phyloP scores from a whole-genome alignment of 164 flowering plant species.

The Vitis riparia region DNA sequence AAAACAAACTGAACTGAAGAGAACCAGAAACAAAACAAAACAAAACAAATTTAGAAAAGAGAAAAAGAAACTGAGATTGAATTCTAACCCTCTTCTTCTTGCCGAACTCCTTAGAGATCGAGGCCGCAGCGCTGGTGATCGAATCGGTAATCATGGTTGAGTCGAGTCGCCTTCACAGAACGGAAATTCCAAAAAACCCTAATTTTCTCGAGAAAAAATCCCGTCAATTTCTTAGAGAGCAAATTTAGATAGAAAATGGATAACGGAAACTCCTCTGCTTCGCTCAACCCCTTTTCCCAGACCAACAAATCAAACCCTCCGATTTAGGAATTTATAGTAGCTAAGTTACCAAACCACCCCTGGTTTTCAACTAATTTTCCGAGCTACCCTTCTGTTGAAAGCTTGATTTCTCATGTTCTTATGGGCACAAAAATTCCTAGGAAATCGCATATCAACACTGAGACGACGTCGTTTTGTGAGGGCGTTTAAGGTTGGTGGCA shows the following conservation, averaged over 20 bases:
- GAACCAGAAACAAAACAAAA: background rate
- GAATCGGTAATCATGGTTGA: conserved; percentile 66
- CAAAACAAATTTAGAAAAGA: background rate
- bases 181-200: conserved; percentile 43
- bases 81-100: conserved; percentile 71
- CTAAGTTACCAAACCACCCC: conserved; percentile 16
- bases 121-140: conserved; percentile 36
- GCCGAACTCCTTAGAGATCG: conserved; percentile 47
- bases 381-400: too few species aligned
- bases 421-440: too few species aligned
- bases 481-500: too few species aligned
- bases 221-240: background rate
- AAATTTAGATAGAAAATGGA: conserved; percentile 27
- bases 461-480: too few species aligned
- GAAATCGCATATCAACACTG: too few species aligned
- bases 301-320: background rate
- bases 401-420: too few species aligned
- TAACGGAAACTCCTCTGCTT: conserved; percentile 53
- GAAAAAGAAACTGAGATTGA: background rate
- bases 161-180: background rate
- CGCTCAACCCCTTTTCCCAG: conserved; percentile 5
- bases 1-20: background rate
- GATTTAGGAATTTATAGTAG: conserved; percentile 8
- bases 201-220: conserved; percentile 9
- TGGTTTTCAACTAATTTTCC: background rate